phyloP scores from a whole-genome alignment of 805 yeast species.

The Pichia eremophila region DNA sequence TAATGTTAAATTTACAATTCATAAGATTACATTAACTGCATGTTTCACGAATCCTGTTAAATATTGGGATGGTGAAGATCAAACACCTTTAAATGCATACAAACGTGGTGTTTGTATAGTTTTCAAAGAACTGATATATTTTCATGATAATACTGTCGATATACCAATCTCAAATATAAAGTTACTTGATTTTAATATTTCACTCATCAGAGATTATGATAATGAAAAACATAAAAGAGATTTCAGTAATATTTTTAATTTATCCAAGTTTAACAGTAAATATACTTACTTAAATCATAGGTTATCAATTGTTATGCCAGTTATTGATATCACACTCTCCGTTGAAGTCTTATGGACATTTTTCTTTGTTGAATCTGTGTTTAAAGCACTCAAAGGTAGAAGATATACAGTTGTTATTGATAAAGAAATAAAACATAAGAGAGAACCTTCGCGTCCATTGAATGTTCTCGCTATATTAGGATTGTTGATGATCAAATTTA shows the following conservation, averaged over 20 bases:
- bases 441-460: not conserved
- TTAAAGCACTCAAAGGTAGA: conserved; percentile 4
- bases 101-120: conserved; percentile 19
- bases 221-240: conserved; percentile 6
- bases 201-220: conserved; percentile 18
- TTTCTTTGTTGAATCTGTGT: conserved; percentile 17
- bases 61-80: conserved; percentile 22
- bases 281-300: conserved; percentile 11
- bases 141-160: conserved; percentile 9
- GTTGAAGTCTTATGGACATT: conserved; percentile 26
- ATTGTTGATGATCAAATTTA: conserved; percentile 16
- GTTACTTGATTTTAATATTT: conserved; percentile 6
- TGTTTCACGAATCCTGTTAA: conserved; percentile 24
- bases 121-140: conserved; percentile 1
- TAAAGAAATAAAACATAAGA: not conserved
- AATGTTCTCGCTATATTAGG: conserved; percentile 16
- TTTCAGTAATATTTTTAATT: conserved; percentile 8
- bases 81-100: conserved; percentile 19
- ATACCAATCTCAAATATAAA: conserved; percentile 7
- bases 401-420: not conserved
- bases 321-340: conserved; percentile 19
- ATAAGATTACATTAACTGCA: conserved; percentile 14
- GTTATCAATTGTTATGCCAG: conserved; percentile 18
- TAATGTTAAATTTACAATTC: conserved; percentile 7
- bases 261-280: conserved; percentile 9